Base-by-base conservation (phyloP, 176 grass and related monocot species). In the Zoysia japonica region DNA sequence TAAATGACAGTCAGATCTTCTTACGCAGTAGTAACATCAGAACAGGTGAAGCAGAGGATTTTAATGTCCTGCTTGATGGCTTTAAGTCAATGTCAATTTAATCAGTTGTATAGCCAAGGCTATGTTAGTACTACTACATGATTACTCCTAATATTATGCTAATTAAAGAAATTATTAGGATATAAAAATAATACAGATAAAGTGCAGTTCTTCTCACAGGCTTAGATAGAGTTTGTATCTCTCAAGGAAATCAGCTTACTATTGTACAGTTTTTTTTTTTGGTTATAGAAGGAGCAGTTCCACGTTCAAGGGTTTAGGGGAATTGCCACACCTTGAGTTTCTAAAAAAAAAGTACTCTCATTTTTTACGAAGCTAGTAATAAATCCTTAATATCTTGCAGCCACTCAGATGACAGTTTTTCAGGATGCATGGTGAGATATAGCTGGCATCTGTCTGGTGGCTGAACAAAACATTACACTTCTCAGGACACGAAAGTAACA, bases 11-110 rank as follows among this genome's bases (percentile, higher is more conserved):
- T 77, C 71, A 84, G 65, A 75, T 52, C 65, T 85, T 65, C 77
- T 37, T 65, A 80, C 76, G 77, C 71, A 88, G 68, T 55, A 80
- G 28, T 28, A 80, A 85, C 75, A 80, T 75, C 71, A 65, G 77
- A 70, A 84, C 77, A 64, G 64, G 44, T 50, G 73, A 85, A 59
- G 72, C 87, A 81, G 82, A 75, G n/a, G 64, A 75, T 66, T 80
- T 84, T 4, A 81, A 71, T 85, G 87, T 49, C 61, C 80, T 49
- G 45, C 62, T 72, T 39, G 77, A 54, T 78, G 71, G 78, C 45
- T 72, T 78, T 64, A 43, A 64, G 13, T 72, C 47, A 72, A 81
- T 20, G 54, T 41, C 59, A 82, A 54, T 45, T 86, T 69, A 47
- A 37, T 14, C 40, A 84, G 35, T 64, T 63, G 38, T 55, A 17